Base-by-base conservation (phyloP, 192 early-diverging fungal species). In the Anaeromyces robustus region DNA sequence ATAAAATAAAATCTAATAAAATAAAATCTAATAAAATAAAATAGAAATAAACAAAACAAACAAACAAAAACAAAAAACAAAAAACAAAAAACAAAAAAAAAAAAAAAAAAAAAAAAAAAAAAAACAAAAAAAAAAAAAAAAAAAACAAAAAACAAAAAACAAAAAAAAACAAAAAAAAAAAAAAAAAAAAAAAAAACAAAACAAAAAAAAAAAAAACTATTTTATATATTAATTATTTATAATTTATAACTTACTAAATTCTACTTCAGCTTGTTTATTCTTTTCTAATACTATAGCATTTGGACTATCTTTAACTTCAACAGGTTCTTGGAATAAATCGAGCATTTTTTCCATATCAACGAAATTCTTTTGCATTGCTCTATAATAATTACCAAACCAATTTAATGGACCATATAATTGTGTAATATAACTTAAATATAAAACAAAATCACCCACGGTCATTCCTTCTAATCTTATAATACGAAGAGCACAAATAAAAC, bases 291-390 rank as follows among this genome's bases (percentile, higher is more conserved):
- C 85, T 16, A 78, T 81, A 0, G 95, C 95, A 68, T 89, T 83
- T 12, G 93, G 92, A 0, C 68, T 52, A 84, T 96, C 95, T 59
- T 90, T 79, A n/a, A 96, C 86, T 12, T 85, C 86, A 68, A 87
- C 78, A 0, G 86, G 81, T 85, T 87, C 88, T 80, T 87, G 83
- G 80, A 90, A 87, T 77, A 95, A 84, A 68, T 94, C 92, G 29
- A 99, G 89, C 92, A 99, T 96, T 82, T 96, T 96, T 84, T 99
- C 97, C 97, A 98, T 97, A 82, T 98, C 97, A 32, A 94, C 87
- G 84, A 96, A 92, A 85, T 94, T 96, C 84, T 96, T 94, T 84
- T 97, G 95, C 52, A 97, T 95, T 80, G 94, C 90, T 28, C 97
- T 89, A 84, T 99, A 99, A 82, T 96, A 96, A 4, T 94, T 94